A percentile compares a stretch with the other conserved stretches of the same genome.
Conservation (phyloP, 352 stramenopile species). For the Globisporangium carolinianum region DNA sequence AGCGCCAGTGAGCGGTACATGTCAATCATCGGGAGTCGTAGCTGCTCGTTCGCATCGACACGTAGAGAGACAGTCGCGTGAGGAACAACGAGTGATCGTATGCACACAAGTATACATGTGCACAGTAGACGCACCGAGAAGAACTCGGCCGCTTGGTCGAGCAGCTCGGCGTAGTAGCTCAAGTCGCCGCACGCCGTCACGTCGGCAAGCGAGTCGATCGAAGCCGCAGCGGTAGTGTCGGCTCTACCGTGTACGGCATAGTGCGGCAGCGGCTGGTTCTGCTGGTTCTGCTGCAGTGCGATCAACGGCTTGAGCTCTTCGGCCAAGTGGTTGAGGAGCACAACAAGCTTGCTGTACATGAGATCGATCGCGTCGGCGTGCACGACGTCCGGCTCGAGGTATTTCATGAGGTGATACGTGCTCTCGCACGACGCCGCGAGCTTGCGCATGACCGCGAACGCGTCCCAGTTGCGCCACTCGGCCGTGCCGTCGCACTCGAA, state of each 20-base stretch:
- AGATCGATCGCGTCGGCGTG: slow-evolving; percentile 49
- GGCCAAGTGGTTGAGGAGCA: slow-evolving; percentile 52
- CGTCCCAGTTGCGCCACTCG: slow-evolving; percentile 43
- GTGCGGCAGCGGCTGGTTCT: slow-evolving; percentile 22
- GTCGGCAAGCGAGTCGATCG: slow-evolving; percentile 19
- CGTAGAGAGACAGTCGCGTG: neutral
- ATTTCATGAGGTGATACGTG: slow-evolving; percentile 71
- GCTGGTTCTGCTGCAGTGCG: slow-evolving; percentile 6
- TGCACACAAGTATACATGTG: neutral
- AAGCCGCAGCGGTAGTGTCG: neutral
- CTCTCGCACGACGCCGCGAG: slow-evolving; percentile 58
- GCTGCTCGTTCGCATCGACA: slow-evolving; percentile 15
- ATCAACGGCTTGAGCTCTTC: slow-evolving; percentile 48
- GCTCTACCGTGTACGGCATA: slow-evolving; percentile 16
- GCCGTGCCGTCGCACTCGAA: slow-evolving; percentile 33
- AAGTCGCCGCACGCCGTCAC: slow-evolving; percentile 47
- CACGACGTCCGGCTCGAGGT: slow-evolving; percentile 44
- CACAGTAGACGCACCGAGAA: slow-evolving; percentile 46
- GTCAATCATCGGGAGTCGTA: slow-evolving; percentile 65
- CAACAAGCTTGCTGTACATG: slow-evolving; percentile 53
- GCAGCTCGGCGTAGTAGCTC: slow-evolving; percentile 66
- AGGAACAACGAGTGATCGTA: neutral
- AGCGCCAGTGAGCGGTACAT: slow-evolving; percentile 60
- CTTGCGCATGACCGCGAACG: slow-evolving; percentile 48
- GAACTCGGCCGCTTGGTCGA: slow-evolving; percentile 69